phyloP scores from a whole-genome alignment of 2,329 filamentous ascomycete genomes.

The Botryotinia globosa region DNA sequence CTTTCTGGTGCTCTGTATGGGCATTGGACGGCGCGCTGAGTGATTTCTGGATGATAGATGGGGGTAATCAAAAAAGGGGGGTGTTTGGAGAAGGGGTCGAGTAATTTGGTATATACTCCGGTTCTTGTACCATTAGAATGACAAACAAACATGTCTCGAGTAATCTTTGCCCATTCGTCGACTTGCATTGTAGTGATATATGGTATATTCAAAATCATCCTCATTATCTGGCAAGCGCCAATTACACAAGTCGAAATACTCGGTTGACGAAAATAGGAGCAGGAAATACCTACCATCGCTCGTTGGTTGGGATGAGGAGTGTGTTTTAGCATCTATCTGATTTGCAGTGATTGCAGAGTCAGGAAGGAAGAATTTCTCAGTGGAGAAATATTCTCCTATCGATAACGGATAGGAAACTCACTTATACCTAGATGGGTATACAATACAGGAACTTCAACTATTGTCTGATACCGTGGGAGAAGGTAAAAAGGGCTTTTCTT shows the following conservation, averaged over 20 bases:
- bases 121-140: conserved; percentile 2
- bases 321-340: background rate
- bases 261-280: background rate
- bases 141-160: background rate
- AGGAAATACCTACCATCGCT: background rate
- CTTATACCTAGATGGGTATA: background rate
- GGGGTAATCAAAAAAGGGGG: background rate
- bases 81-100: background rate
- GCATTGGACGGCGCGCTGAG: background rate
- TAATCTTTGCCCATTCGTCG: background rate
- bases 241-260: background rate
- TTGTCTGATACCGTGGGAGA: background rate
- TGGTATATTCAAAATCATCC: background rate
- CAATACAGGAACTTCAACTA: background rate
- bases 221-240: background rate
- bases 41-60: background rate
- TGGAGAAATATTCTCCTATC: background rate
- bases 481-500: background rate
- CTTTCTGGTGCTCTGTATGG: background rate
- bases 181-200: background rate
- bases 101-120: background rate
- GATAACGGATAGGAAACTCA: background rate
- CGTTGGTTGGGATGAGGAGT: background rate
- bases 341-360: background rate
- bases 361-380: background rate